Evolutionary conservation across 169 alveolate species (phyloP).

Genomic region (Blepharisma undulans): DNA sequence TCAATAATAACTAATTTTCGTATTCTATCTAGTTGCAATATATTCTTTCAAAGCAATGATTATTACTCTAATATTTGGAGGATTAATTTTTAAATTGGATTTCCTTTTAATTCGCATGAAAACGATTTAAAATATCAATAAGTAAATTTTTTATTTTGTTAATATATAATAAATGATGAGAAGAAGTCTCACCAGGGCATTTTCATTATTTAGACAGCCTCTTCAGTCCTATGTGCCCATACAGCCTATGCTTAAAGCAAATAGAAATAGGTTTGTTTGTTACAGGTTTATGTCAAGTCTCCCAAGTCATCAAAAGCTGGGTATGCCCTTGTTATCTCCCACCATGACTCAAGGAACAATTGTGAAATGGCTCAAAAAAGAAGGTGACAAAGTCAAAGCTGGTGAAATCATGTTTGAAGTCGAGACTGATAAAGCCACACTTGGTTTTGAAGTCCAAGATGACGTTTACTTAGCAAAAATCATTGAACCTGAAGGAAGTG

Average conservation of each 20-base stretch:
- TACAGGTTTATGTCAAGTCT: background rate
- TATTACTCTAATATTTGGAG: no score
- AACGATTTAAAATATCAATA: background rate
- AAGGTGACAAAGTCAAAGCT: slow-evolving; percentile 62
- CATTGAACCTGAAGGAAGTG: slow-evolving; percentile 35
- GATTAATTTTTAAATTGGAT: no score
- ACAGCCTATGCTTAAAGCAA: background rate
- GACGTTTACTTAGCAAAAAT: slow-evolving; percentile 72
- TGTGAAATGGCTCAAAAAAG: slow-evolving; percentile 68
- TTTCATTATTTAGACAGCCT: background rate
- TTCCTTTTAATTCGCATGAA: no score
- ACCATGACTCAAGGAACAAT: slow-evolving; percentile 82
- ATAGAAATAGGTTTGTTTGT: background rate
- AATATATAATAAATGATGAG: background rate
- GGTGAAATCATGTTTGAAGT: slow-evolving; percentile 75
- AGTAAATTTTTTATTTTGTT: no score
- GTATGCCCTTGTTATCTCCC: slow-evolving; percentile 79
- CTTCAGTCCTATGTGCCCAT: background rate
- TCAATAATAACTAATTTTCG: no score
- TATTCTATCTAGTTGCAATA: no score
- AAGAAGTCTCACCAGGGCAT: background rate
- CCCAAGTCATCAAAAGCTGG: slow-evolving; percentile 27
- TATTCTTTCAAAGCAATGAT: no score
- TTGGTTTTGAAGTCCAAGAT: slow-evolving; percentile 79
- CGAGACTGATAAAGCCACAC: slow-evolving; percentile 83